A percentile compares a stretch with the other conserved stretches of the same genome.
Evolutionary conservation across 805 yeast genomes (phyloP).

Genomic region (Clavispora asparagi): DNA sequence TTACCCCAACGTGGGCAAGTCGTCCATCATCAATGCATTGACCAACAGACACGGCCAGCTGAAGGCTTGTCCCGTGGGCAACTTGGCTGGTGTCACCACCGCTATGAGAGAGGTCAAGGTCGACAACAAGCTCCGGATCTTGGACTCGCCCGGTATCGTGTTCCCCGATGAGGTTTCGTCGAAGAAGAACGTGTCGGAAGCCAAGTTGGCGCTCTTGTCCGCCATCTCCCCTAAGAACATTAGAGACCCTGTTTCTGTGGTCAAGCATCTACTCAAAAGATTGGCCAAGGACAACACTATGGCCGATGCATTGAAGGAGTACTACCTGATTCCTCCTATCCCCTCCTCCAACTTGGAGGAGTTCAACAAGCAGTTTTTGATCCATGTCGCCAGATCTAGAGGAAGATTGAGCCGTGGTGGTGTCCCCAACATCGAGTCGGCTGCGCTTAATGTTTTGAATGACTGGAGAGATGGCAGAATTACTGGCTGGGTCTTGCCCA

Average conservation of each 20-base stretch:
- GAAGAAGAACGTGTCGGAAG: conserved; percentile 47
- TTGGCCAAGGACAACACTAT: conserved; percentile 67
- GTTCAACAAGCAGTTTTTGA: conserved; percentile 78
- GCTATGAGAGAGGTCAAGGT: conserved; percentile 86
- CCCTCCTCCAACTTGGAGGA: conserved; percentile 69
- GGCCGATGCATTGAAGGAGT: conserved; percentile 68
- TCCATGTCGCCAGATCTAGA: conserved; percentile 86
- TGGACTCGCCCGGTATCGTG: conserved; percentile 97
- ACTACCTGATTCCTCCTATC: conserved; percentile 77
- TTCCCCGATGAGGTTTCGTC: conserved; percentile 62
- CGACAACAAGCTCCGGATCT: conserved; percentile 79
- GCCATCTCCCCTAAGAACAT: conserved; percentile 87
- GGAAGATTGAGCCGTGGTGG: conserved; percentile 95
- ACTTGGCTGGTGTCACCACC: conserved; percentile 96
- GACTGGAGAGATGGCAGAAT: conserved; percentile 98
- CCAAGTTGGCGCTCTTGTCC: conserved; percentile 82
- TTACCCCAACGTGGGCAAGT: conserved; percentile 95
- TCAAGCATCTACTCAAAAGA: conserved; percentile 69
- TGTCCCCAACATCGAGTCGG: conserved; percentile 80
- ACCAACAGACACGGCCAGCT: conserved; percentile 71
- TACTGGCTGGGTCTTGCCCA: conserved; percentile 85
- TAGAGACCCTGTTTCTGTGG: conserved; percentile 78
- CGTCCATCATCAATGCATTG: conserved; percentile 87
- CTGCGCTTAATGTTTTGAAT: conserved; percentile 74
- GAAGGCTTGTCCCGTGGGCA: conserved; percentile 92